Evolutionary conservation across 2,329 filamentous ascomycete species (phyloP), one percentile per base, ranked within the genome.

Genomic region (Fusarium paranaense): DNA sequence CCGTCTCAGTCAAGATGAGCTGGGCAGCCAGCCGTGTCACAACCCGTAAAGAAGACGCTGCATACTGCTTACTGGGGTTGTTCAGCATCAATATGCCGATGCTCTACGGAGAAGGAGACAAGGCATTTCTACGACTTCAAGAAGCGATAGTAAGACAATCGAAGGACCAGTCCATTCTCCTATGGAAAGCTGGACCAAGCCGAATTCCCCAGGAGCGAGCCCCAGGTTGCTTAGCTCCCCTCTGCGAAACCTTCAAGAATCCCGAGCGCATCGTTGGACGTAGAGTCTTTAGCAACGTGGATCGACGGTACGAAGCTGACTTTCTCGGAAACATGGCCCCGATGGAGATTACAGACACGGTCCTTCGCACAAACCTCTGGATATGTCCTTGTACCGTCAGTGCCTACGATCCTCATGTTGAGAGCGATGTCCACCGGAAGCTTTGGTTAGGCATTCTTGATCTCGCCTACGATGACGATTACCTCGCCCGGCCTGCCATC

Each of bases 1-100:
- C 76, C 7, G 72, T 78, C 13, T 76, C 75, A 2, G 59, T 78
- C 25, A 78, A 79, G 35, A 73, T 81, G 74, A 76, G 69, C 32
- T 81, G 79, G 79, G 79, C 78, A 8, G 70, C 78, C 1, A 65
- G 68, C 6, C 73, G 80, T 16, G 38, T 72, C 18, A 80, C 79
- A 0, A 76, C 78, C 1, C 71, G 78, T 20, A 74, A 75, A 37
- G 80, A 81, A 52, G 80, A 81, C 54, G 70, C 78, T 20, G 80
- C 80, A 7, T 81, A 81, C 42, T 80, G 75, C n/a, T 74, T 81
- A 9, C 69, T 81, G 27, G 80, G 80, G 4, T 62, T 80, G 8
- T 81, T 81, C 57, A 72, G 72, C 32, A 64, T 81, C 40, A 80
- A 80, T 60, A 78, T 81, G 71, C 71, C 78, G 3, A 67, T 80